phyloP scores from a whole-genome alignment of 148 eudicot species.

The Nyssa sinensis region DNA sequence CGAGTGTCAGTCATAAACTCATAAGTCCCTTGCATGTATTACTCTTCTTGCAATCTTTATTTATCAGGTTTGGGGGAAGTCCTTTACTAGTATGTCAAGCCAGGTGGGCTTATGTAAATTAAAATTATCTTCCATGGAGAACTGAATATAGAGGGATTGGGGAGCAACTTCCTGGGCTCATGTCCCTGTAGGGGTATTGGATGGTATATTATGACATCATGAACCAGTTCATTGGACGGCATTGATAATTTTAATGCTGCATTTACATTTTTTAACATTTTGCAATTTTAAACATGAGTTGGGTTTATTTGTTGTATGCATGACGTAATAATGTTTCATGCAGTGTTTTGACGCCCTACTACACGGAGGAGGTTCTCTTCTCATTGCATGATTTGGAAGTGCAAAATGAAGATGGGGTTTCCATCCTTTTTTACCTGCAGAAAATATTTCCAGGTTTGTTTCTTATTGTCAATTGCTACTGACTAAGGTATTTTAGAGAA shows the following conservation, averaged over 20 bases:
- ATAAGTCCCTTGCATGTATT: too few species aligned
- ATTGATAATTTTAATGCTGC: neutral
- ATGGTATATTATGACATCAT: neutral
- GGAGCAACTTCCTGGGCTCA: neutral
- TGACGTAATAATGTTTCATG: constrained; percentile 7
- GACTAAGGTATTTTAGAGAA: too few species aligned
- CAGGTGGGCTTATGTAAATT: too few species aligned
- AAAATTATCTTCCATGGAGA: too few species aligned
- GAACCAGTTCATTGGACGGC: neutral
- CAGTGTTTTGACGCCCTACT: constrained; percentile 95
- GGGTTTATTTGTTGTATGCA: neutral
- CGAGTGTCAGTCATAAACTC: too few species aligned
- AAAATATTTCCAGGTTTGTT: constrained; percentile 92
- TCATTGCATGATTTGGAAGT: constrained; percentile 68
- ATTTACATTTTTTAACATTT: too few species aligned
- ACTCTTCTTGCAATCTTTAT: too few species aligned
- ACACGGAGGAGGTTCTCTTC: constrained; percentile 92
- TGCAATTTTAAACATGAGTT: neutral
- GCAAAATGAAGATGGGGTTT: constrained; percentile 92
- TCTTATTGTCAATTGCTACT: neutral
- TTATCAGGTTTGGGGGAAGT: too few species aligned
- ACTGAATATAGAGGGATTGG: too few species aligned
- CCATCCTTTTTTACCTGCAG: constrained; percentile 91
- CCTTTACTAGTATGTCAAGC: too few species aligned
- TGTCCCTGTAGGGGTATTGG: neutral